These are phyloP conservation scores for Beauveria scarabaeidicola DNA, from an alignment of 2,329 filamentous ascomycete genomes.

Conservation along the genomic window DNA sequence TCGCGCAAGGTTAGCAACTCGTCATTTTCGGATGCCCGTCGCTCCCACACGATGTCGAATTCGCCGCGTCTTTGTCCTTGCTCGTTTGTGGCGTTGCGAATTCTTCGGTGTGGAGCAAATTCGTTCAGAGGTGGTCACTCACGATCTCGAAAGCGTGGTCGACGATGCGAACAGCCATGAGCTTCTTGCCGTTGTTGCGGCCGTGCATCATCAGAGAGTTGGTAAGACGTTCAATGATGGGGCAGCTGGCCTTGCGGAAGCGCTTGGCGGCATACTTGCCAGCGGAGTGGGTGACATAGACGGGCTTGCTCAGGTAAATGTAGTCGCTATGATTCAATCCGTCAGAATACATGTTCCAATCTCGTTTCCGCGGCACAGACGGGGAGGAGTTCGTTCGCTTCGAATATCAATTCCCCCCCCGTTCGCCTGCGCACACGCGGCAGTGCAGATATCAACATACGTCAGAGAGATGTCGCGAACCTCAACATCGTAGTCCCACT, in stretches of 20 bases:
- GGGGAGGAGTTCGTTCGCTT: constrained; percentile 8
- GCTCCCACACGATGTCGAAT: background rate
- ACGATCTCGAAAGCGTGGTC: constrained; percentile 99
- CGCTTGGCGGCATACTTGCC: constrained; percentile 98
- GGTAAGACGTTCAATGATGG: constrained; percentile 99
- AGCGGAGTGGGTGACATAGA: constrained; percentile 98
- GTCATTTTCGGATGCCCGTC: background rate
- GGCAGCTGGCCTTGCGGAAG: constrained; percentile 99
- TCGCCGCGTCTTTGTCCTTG: background rate
- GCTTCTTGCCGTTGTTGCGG: constrained; percentile 99
- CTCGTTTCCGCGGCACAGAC: constrained; percentile 8
- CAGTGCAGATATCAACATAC: constrained; percentile 46
- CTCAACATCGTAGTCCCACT: constrained; percentile 98
- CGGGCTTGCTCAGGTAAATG: constrained; percentile 97
- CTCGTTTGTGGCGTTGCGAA: background rate
- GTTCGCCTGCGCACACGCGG: background rate
- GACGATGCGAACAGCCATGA: constrained; percentile 99
- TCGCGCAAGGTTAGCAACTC: constrained; percentile 20
- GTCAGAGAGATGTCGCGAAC: constrained; percentile 99
- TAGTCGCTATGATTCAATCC: constrained; percentile 65
- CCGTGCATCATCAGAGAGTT: constrained; percentile 99
- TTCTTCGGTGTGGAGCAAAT: background rate
- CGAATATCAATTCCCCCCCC: background rate
- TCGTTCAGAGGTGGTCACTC: constrained; percentile 38
- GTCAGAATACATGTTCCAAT: constrained; percentile 22